Evolutionary conservation across 805 yeast genomes (phyloP).

Genomic region (Ogataea parapolymorpha): DNA sequence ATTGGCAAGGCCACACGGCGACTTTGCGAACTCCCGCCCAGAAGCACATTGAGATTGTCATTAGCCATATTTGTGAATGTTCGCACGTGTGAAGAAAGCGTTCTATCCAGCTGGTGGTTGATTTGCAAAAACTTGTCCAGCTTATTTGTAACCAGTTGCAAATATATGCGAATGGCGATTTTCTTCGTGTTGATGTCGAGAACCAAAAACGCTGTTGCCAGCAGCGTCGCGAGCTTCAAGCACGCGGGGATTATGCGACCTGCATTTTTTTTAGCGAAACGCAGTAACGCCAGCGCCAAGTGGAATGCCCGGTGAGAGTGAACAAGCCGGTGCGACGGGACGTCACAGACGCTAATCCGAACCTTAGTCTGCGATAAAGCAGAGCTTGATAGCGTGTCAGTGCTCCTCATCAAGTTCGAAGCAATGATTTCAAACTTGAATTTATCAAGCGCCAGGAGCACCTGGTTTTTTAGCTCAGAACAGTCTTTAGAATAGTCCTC

Average conservation of each 20-base stretch:
- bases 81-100: slow-evolving; percentile 11
- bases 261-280: slow-evolving; percentile 13
- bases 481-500: slow-evolving; percentile 7
- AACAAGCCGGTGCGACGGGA: slow-evolving; percentile 20
- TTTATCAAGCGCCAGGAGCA: slow-evolving; percentile 19
- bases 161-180: slow-evolving; percentile 19
- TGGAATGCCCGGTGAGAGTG: slow-evolving; percentile 21
- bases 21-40: not conserved
- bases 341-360: slow-evolving; percentile 9
- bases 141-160: slow-evolving; percentile 18
- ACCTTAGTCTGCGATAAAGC: too few relatives aligned
- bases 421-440: slow-evolving; percentile 28
- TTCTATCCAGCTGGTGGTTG: slow-evolving; percentile 17
- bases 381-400: not conserved
- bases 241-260: not conserved
- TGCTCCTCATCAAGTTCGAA: slow-evolving; percentile 20
- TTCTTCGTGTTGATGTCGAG: slow-evolving; percentile 18
- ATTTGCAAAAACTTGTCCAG: slow-evolving; percentile 11
- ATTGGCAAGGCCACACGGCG: slow-evolving; percentile 12
- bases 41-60: slow-evolving; percentile 8
- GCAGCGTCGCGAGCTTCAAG: slow-evolving; percentile 11
- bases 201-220: slow-evolving; percentile 16
- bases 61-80: slow-evolving; percentile 9
- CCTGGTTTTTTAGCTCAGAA: not conserved
- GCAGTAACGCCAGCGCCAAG: slow-evolving; percentile 17